Percentiles rank a stretch among this genome's conserved stretches.
Conservation (phyloP, 441 rosid species). For the Brassica balearica region DNA sequence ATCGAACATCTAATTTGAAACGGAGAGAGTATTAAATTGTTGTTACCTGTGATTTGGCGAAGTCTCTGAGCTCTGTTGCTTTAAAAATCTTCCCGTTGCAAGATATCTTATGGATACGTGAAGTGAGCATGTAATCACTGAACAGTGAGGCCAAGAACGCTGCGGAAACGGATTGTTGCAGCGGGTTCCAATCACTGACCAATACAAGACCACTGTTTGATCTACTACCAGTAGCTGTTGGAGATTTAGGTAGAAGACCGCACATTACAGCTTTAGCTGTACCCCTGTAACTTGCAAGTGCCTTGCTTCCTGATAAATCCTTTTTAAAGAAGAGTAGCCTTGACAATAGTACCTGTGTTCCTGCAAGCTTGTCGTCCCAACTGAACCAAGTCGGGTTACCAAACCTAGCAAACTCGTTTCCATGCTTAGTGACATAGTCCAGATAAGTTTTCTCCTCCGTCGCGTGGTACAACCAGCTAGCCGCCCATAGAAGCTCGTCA, state of each 20-base stretch:
- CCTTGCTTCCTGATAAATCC: slow-evolving; percentile 62
- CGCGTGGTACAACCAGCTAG: slow-evolving; percentile 94
- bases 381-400: slow-evolving; percentile 95
- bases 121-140: slow-evolving; percentile 93
- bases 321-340: slow-evolving; percentile 79
- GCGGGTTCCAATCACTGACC: slow-evolving; percentile 85
- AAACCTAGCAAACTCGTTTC: slow-evolving; percentile 68
- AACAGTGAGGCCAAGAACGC: slow-evolving; percentile 87
- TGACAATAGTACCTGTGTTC: slow-evolving; percentile 87
- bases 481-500: slow-evolving; percentile 94
- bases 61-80: slow-evolving; percentile 85
- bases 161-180: slow-evolving; percentile 91
- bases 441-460: slow-evolving; percentile 76
- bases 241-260: slow-evolving; percentile 82
- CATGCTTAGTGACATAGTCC: slow-evolving; percentile 65
- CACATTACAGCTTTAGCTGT: slow-evolving; percentile 98
- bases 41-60: slow-evolving; percentile 86
- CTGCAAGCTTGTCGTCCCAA: slow-evolving; percentile 98
- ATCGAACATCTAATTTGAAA: too few relatives aligned
- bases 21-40: not conserved
- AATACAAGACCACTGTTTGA: slow-evolving; percentile 90
- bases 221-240: slow-evolving; percentile 83
- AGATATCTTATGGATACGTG: slow-evolving; percentile 66
- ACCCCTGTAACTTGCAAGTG: slow-evolving; percentile 65
- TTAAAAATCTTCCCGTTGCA: slow-evolving; percentile 68